Base-by-base conservation (phyloP, 2,329 filamentous ascomycete genomes). In the Aureobasidium sp. region DNA sequence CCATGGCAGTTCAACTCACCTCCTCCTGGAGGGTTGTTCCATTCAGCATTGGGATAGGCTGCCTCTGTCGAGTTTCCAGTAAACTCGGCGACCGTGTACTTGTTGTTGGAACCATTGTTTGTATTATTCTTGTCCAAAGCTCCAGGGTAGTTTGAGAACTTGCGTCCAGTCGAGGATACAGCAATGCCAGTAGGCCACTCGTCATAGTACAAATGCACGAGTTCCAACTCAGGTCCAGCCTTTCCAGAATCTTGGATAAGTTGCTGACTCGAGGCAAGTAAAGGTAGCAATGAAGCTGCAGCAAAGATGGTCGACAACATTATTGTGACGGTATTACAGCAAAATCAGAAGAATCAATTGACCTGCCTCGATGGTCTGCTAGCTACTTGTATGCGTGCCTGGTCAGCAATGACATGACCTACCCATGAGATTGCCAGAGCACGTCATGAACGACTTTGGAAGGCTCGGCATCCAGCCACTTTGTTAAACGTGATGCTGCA, bases 161-260 rank as follows among this genome's bases (percentile, higher is more conserved):
- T 78, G 50, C 80, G 76, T 0, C 80, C 80, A 11, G 70, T 75
- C 8, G 73, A 72, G 1, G 81, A 82, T 9, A 82, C 79, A 3
- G 81, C 77, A 59, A 82, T 79, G 19, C 79, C 75, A 33, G 77
- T 78, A 17, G 72, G 78, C 74, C 76, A 82, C 67, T 81, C 74
- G 65, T 80, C 78, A 59, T 79, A 75, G 65, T 81, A 82, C 11
- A 80, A 69, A 69, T 82, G 79, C 0, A 77, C 74, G 31, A 80
- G 63, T 63, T 82, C 79, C 7, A 81, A 70, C 15, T 73, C 63
- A 14, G 78, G 77, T 1, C 79, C 79, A 19, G 71, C 69, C 14
- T 68, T 64, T 17, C 72, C 72, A 22, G 73, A 70, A 65, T 79
- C 76, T 22, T 63, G 61, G 24, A 70, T 64, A 12, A 68, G 37